These are phyloP conservation scores for Monosporozyma aerobia DNA, from an alignment of 805 yeast species.

Conservation along the genomic window DNA sequence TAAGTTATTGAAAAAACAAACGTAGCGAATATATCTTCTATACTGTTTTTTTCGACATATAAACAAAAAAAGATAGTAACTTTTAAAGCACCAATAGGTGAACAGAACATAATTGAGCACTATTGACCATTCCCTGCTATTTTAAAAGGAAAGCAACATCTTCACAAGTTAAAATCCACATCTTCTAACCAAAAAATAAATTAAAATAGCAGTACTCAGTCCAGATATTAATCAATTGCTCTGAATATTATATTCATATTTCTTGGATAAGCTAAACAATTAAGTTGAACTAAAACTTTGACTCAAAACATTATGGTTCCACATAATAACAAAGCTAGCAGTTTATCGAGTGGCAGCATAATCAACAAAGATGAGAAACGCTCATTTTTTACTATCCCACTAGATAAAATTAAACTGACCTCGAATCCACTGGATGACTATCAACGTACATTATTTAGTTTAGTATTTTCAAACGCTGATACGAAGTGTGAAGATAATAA, in stretches of 20 bases:
- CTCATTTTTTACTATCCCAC: background rate
- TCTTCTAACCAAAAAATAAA: background rate
- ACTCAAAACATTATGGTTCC: background rate
- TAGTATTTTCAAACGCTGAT: background rate
- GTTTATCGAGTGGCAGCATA: background rate
- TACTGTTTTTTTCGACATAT: background rate
- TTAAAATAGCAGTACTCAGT: background rate
- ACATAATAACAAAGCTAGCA: background rate
- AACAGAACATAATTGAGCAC: background rate
- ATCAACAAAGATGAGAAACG: background rate
- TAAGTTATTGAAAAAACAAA: background rate
- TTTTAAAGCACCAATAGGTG: background rate
- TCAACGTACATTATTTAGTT: slow-evolving; percentile 1
- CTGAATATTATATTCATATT: background rate
- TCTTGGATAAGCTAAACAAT: background rate
- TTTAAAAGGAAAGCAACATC: background rate
- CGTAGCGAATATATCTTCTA: background rate
- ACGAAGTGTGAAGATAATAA: background rate
- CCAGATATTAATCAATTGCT: background rate
- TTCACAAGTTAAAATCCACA: background rate
- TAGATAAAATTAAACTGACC: slow-evolving; percentile 2
- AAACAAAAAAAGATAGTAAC: background rate
- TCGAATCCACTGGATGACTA: slow-evolving; percentile 3
- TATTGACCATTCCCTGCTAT: background rate
- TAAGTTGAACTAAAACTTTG: background rate